Conservation (phyloP, 805 yeast species). For the Barnettozyma siamensis region DNA sequence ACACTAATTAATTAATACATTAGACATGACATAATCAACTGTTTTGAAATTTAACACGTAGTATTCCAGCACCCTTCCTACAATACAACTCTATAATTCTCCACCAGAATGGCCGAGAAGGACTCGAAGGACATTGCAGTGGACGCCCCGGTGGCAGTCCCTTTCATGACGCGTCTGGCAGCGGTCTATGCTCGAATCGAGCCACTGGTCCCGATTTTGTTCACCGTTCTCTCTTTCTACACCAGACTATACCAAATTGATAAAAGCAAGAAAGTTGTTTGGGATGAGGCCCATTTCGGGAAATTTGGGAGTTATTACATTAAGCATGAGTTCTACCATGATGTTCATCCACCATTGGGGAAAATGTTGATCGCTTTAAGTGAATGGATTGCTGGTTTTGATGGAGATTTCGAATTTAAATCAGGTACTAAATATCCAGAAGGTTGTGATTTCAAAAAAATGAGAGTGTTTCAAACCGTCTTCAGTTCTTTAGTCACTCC, state of each 20-base stretch:
- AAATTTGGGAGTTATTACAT: constrained; percentile 78
- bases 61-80: too few relatives aligned
- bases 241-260: constrained; percentile 59
- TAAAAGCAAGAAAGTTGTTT: constrained; percentile 54
- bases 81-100: too few relatives aligned
- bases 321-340: constrained; percentile 75
- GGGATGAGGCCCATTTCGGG: constrained; percentile 93
- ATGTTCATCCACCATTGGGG: constrained; percentile 85
- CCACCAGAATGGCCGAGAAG: too few relatives aligned
- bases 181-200: constrained; percentile 7
- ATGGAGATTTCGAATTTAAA: constrained; percentile 69
- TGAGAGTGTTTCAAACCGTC: constrained; percentile 68
- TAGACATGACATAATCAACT: too few relatives aligned
- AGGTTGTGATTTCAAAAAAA: constrained; percentile 49
- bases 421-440: constrained; percentile 63
- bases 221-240: constrained; percentile 42
- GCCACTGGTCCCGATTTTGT: constrained; percentile 32
- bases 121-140: too few relatives aligned
- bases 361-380: constrained; percentile 75
- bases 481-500: constrained; percentile 67
- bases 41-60: too few relatives aligned
- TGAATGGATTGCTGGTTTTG: constrained; percentile 77
- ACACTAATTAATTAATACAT: too few relatives aligned
- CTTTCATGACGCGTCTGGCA: background rate
- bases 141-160: too few relatives aligned